These are phyloP conservation scores for Fusarium nodosum DNA, from an alignment of 2,329 filamentous ascomycete species.

Conservation along the genomic window DNA sequence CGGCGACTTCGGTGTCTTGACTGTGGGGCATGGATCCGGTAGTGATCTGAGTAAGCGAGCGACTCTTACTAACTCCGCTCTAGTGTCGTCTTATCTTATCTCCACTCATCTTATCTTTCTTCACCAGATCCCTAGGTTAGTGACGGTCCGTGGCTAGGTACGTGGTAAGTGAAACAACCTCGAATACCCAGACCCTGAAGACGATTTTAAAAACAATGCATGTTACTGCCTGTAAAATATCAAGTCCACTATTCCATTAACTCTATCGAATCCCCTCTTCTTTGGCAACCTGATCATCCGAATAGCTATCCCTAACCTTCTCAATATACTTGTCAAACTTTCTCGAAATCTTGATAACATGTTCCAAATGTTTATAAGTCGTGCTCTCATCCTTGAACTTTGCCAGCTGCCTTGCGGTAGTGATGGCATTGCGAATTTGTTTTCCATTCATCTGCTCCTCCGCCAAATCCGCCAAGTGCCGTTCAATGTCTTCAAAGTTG, in stretches of 20 bases:
- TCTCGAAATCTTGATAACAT: constrained; percentile 12
- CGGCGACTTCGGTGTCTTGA: constrained; percentile 30
- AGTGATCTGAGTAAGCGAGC: no score
- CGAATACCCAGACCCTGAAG: no score
- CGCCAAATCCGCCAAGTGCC: constrained; percentile 48
- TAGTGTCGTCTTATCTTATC: no score
- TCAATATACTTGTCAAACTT: constrained; percentile 27
- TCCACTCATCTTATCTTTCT: no score
- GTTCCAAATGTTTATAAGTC: constrained; percentile 10
- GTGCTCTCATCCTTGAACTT: constrained; percentile 17
- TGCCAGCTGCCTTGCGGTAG: constrained; percentile 48
- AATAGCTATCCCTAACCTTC: constrained; percentile 6
- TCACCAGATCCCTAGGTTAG: no score
- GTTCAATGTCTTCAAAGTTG: constrained; percentile 39
- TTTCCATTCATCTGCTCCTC: constrained; percentile 57
- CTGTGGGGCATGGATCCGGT: background rate
- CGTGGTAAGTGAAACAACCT: no score
- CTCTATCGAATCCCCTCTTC: background rate
- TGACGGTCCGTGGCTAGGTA: no score
- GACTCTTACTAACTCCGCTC: no score
- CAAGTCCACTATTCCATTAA: background rate
- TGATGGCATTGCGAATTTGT: constrained; percentile 58
- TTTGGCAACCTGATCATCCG: constrained; percentile 2
- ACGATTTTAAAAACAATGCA: no score
- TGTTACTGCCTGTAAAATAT: no score